Evolutionary conservation across 495 filamentous ascomycete species (phyloP), one percentile per base, ranked within the genome.

Genomic region (Penicillium mononematosum): DNA sequence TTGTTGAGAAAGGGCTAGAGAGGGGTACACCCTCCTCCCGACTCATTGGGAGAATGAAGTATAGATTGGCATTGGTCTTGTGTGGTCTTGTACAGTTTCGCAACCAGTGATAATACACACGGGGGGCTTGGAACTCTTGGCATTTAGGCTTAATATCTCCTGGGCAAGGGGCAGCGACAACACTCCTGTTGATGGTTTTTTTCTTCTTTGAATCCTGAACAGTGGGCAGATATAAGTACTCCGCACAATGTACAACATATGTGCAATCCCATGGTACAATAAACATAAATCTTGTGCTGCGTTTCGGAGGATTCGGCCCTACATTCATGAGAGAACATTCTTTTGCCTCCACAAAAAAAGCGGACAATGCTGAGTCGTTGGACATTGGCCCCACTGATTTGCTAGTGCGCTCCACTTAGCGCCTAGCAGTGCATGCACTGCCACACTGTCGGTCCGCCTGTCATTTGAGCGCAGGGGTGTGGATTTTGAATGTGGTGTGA

Each of bases 391-490:
- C 66, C 66, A 67, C 66, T 65, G 66, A 65, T 64, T 64, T 62
- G 47, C 61, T 67, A 65, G 59, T 24, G 59, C n/a, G 25, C 48
- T 48, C 66, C 64, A 69, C 66, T 67, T 69, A 46, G 59, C 46
- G 50, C 45, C 61, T 66, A 63, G 64, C 66, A 60, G 45, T 75
- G 72, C 74, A 74, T 75, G 74, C 74, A 76, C 74, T 76, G 74
- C 74, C 74, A 76, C 74, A 74, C 56, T 75, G 67, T 20, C 58
- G 63, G 58, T 58, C 63, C 61, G 63, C 68, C 44, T 73, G 70
- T 73, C 73, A 73, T 64, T 70, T 69, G 58, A 60, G 61, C 53
- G 44, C 24, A 55, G 53, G 43, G 32, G 25, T 34, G 43, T 31
- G 53, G 47, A 55, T 32, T n/a, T 46, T 47, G 38, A 53, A 24